Percentiles rank a stretch among this genome's conserved stretches.
Evolutionary conservation across 108 stramenopile species (phyloP).

Genomic region (Aurantiochytrium sp.): DNA sequence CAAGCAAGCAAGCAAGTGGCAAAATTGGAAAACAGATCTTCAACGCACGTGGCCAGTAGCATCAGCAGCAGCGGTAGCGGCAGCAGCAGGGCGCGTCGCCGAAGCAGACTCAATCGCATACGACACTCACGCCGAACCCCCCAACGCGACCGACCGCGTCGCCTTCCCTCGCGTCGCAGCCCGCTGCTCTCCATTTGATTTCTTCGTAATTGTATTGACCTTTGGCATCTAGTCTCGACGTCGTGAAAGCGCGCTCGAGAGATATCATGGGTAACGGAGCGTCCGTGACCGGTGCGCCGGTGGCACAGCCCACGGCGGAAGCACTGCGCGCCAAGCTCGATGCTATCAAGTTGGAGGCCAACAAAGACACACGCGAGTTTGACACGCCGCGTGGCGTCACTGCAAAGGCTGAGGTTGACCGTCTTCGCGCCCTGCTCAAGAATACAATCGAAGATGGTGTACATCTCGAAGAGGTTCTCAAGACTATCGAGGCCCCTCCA

Average conservation of each 20-base stretch:
- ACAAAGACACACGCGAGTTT: not conserved
- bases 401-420: not conserved
- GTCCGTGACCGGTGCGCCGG: not conserved
- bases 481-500: not conserved
- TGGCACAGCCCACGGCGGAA: not conserved
- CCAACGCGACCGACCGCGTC: too few species aligned
- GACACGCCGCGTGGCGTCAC: slow-evolving; percentile 6
- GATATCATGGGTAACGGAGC: not conserved
- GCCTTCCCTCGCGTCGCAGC: too few species aligned
- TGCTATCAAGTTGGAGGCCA: not conserved
- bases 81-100: too few species aligned
- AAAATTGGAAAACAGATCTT: too few species aligned
- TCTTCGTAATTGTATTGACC: not conserved
- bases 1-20: too few species aligned
- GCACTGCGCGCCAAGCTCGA: not conserved
- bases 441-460: not conserved
- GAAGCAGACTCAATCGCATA: too few species aligned
- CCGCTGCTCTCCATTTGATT: too few species aligned
- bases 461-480: not conserved
- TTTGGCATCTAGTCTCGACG: not conserved
- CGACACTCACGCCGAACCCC: too few species aligned
- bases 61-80: too few species aligned
- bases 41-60: too few species aligned
- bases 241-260: not conserved
- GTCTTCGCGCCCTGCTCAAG: not conserved